phyloP scores from a whole-genome alignment of 2,329 filamentous ascomycete species.

The Juglanconis oblonga region DNA sequence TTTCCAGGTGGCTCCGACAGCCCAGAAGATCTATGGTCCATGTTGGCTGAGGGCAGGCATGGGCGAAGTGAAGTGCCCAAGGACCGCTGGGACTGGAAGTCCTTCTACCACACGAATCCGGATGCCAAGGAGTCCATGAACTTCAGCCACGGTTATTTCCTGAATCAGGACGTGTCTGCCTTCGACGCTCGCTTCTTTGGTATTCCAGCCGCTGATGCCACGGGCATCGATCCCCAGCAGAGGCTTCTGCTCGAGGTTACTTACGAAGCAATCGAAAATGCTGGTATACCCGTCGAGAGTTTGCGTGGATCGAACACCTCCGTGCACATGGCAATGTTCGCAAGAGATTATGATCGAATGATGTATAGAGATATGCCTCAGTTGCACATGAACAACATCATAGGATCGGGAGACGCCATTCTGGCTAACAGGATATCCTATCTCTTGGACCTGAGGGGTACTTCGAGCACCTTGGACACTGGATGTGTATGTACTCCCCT shows the following conservation, averaged over 20 bases:
- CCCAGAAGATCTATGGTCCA: conserved; percentile 34
- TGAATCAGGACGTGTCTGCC: background rate
- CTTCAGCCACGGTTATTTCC: conserved; percentile 22
- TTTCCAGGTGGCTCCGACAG: conserved; percentile 33
- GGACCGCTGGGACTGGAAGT: conserved; percentile 22
- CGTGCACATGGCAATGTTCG: conserved; percentile 27
- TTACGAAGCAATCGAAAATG: conserved; percentile 24
- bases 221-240: conserved; percentile 13
- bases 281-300: conserved; percentile 27
- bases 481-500: conserved; percentile 21
- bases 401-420: conserved; percentile 17
- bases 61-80: conserved; percentile 21
- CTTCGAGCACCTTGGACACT: conserved; percentile 28
- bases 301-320: conserved; percentile 29
- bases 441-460: conserved; percentile 27
- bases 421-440: conserved; percentile 25
- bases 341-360: conserved; percentile 21
- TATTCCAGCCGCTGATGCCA: conserved; percentile 21
- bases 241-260: conserved; percentile 19
- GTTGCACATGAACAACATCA: conserved; percentile 15
- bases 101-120: conserved; percentile 26
- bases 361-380: conserved; percentile 18
- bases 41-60: conserved; percentile 24
- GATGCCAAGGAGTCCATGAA: conserved; percentile 26
- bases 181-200: conserved; percentile 27